phyloP scores from a whole-genome alignment of 192 early-diverging fungal species.

The Linnemannia elongata region DNA sequence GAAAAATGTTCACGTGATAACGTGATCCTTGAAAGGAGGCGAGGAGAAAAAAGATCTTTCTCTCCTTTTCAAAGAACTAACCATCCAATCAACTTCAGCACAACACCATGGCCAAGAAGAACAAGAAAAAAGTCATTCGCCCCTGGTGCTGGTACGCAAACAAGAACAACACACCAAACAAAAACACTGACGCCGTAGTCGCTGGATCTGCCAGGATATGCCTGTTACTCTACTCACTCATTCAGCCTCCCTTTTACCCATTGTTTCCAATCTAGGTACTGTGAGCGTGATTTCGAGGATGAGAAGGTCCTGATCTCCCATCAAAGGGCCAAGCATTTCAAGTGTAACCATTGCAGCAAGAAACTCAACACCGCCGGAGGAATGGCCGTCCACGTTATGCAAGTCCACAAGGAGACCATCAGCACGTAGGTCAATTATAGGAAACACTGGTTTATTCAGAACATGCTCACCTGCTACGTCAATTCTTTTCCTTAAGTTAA shows the following conservation, averaged over 20 bases:
- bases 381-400: slow-evolving; percentile 89
- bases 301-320: slow-evolving; percentile 94
- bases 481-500: not conserved
- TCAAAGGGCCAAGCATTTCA: slow-evolving; percentile 95
- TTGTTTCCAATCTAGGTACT: slow-evolving; percentile 76
- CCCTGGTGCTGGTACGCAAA: slow-evolving; percentile 83
- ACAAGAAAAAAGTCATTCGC: slow-evolving; percentile 71
- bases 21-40: not conserved
- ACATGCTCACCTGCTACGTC: not conserved
- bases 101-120: slow-evolving; percentile 72
- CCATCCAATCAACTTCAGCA: not conserved
- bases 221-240: not conserved
- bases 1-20: not conserved
- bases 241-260: not conserved
- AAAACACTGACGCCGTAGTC: no score
- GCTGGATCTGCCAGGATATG: not conserved
- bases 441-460: not conserved
- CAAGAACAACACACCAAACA: not conserved
- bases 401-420: slow-evolving; percentile 94
- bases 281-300: slow-evolving; percentile 95
- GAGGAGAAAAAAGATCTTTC: not conserved
- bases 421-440: slow-evolving; percentile 64
- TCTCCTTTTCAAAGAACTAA: not conserved
- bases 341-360: slow-evolving; percentile 87
- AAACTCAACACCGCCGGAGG: slow-evolving; percentile 91